Base-by-base conservation (phyloP, 2,329 filamentous ascomycete species). In the Cladobotryum protrusum region DNA sequence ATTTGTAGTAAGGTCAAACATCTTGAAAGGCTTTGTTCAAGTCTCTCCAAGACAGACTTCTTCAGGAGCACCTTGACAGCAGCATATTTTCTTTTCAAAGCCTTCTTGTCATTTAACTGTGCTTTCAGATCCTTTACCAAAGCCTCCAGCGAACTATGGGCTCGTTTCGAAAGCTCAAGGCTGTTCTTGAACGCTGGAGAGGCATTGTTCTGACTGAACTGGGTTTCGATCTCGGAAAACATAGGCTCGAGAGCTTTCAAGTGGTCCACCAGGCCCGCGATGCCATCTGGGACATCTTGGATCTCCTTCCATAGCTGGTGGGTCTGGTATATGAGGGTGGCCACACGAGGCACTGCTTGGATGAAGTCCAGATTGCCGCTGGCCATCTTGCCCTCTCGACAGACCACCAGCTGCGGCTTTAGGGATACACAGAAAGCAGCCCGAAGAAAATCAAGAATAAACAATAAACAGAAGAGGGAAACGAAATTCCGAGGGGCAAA, bases 281-380 rank as follows among this genome's bases (percentile, higher is more conserved):
- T 48, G 37, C 60, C 56, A 0, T 56, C 45, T 0, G 63, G 59
- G 18, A 64, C 43, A 2, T 60, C 52, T 20, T 59, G 34, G 29
- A 63, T 35, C 24, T 63, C 48, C 1, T 62, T 52, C 57, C 61
- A 64, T 45, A 64, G 11, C 19, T 50, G 32, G 7, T 57, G 56
- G 15, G 52, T 46, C 17, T 59, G 59, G 40, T 59, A 17, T 1
- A 58, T 52, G 29, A 53, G 53, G 34, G 56, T 59, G 5, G 47
- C 57, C 24, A 63, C 57, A 5, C 55, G 49, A 3, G 51, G 19
- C 17, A 59, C 46, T 3, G 59, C 37, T 36, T 63, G 56, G 24
- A 60, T 48, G 18, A 65, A 55, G 32, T 61, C 61, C 17, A 64
- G 45, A 17, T 54, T 46, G 33, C 55, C 56, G 14, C 59, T 55